Evolutionary conservation across 2,329 filamentous ascomycete species (phyloP).

Genomic region (Fusarium sp.): DNA sequence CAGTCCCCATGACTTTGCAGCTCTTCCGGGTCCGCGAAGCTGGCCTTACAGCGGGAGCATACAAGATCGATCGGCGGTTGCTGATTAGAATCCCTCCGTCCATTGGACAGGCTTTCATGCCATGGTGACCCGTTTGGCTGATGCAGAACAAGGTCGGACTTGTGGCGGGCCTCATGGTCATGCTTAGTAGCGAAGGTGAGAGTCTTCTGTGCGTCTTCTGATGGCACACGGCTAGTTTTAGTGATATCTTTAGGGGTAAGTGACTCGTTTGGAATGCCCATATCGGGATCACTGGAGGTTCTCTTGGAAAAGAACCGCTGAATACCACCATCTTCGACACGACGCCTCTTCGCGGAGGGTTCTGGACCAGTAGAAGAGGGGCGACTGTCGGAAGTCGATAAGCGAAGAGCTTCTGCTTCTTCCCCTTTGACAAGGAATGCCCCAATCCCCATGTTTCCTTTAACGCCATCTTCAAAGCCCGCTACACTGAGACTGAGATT

Average conservation of each 20-base stretch:
- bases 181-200: conserved; percentile 22
- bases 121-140: conserved; percentile 26
- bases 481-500: conserved; percentile 89
- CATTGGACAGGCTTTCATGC: conserved; percentile 29
- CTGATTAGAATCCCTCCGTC: conserved; percentile 41
- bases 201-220: conserved; percentile 15
- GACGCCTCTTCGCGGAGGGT: conserved; percentile 50
- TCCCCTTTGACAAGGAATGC: conserved; percentile 85
- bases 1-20: conserved; percentile 88
- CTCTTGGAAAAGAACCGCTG: conserved; percentile 68
- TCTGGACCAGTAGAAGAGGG: conserved; percentile 40
- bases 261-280: conserved; percentile 44
- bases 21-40: conserved; percentile 69
- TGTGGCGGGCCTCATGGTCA: conserved; percentile 34
- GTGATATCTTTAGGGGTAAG: not conserved
- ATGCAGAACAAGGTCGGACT: conserved; percentile 26
- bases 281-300: conserved; percentile 47
- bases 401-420: conserved; percentile 63
- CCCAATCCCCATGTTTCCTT: conserved; percentile 87
- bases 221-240: conserved; percentile 13
- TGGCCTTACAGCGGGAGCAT: conserved; percentile 76
- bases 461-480: conserved; percentile 91
- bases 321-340: conserved; percentile 64
- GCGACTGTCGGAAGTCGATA: conserved; percentile 40
- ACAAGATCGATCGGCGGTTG: conserved; percentile 57